Evolutionary conservation across 306 rosid genomes (phyloP).

Genomic region (Rosa multiflora): DNA sequence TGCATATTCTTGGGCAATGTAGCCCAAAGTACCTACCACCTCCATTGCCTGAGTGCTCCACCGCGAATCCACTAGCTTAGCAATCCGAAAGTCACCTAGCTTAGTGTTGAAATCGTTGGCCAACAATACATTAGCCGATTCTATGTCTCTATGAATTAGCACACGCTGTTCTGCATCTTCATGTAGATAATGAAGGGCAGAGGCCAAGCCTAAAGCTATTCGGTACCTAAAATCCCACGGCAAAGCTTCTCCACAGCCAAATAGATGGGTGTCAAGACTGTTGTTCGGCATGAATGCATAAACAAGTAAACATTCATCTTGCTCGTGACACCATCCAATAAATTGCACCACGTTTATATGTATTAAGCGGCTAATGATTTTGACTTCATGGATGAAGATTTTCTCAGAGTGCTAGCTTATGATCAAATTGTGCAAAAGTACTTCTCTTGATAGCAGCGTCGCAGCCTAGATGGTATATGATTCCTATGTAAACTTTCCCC

Average conservation of each 20-base stretch:
- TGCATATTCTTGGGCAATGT: neutral
- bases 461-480: neutral
- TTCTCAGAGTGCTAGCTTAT: neutral
- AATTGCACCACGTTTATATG: slow-evolving; percentile 7
- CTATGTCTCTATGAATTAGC: no score
- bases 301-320: slow-evolving; percentile 40
- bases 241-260: no score
- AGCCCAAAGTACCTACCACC: neutral
- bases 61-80: no score
- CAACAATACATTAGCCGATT: no score
- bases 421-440: neutral
- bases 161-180: no score
- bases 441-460: neutral
- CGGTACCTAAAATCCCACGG: no score
- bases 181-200: no score
- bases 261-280: neutral
- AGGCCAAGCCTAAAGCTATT: no score
- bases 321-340: neutral
- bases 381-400: neutral
- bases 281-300: slow-evolving; percentile 25
- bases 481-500: neutral
- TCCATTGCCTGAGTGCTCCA: neutral
- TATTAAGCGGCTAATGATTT: slow-evolving; percentile 8
- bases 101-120: no score
- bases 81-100: neutral